phyloP scores from a whole-genome alignment of 176 grass and related monocot species.

The Musa beccarii region DNA sequence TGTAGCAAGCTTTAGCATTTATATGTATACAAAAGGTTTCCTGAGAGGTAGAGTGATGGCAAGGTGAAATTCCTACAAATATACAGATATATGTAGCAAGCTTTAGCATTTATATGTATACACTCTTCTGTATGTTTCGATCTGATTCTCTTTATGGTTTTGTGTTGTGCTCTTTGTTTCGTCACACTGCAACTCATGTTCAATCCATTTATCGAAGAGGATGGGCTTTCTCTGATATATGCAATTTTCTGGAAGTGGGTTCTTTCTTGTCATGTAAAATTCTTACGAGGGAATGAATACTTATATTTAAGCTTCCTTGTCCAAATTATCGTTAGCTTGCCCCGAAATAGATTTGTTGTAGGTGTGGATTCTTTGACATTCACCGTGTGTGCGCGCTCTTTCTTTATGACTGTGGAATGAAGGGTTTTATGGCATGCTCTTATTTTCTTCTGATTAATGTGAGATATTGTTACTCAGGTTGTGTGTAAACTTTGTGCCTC shows the following conservation, averaged over 20 bases:
- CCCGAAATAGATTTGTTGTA: background rate
- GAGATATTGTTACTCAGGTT: too few species aligned
- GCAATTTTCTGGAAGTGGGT: background rate
- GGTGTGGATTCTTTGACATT: too few species aligned
- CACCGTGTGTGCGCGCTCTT: background rate
- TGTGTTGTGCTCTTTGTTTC: background rate
- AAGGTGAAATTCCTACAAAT: too few species aligned
- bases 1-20: too few species aligned
- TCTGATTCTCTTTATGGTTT: background rate
- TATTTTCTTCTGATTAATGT: too few species aligned
- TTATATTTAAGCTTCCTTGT: background rate
- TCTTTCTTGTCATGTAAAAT: background rate
- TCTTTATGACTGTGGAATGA: background rate
- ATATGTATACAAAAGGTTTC: background rate
- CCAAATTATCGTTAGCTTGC: background rate
- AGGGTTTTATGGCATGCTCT: too few species aligned
- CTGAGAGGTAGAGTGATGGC: too few species aligned
- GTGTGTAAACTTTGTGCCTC: too few species aligned
- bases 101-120: background rate
- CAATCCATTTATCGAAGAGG: background rate
- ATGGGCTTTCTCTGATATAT: background rate
- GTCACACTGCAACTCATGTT: background rate
- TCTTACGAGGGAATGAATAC: background rate
- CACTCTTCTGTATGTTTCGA: background rate
- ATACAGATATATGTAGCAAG: too few species aligned